phyloP scores from a whole-genome alignment of 2,329 filamentous ascomycete genomes.

The Neurospora sp. region DNA sequence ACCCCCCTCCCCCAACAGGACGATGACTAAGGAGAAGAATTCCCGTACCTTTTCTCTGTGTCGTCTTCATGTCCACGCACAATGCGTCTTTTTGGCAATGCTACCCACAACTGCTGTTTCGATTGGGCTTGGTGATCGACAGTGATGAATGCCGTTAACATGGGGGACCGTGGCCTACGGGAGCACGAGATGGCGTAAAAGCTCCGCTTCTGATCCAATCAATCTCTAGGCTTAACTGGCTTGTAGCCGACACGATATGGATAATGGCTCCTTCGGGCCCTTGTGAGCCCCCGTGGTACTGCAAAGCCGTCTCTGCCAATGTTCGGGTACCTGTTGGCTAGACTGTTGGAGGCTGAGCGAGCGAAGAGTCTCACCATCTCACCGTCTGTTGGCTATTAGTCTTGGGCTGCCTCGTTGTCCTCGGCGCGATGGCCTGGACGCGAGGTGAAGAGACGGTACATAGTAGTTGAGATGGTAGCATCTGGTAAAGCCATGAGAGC shows the following conservation, averaged over 20 bases:
- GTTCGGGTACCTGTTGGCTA: not conserved
- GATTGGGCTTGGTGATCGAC: constrained; percentile 14
- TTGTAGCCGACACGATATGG: not conserved
- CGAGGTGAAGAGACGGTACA: not conserved
- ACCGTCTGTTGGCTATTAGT: not conserved
- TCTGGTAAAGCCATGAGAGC: not conserved
- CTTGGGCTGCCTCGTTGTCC: not conserved
- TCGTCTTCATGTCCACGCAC: not conserved
- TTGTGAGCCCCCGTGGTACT: not conserved
- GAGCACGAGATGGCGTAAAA: constrained; percentile 14
- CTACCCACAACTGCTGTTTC: constrained; percentile 1
- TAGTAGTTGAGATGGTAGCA: not conserved
- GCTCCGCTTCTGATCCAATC: constrained; percentile 6
- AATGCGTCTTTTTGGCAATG: not conserved
- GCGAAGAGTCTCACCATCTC: not conserved
- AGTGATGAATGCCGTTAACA: constrained; percentile 8
- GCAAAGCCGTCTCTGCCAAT: not conserved
- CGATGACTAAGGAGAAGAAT: not conserved
- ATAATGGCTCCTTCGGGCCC: not conserved
- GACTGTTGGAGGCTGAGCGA: not conserved
- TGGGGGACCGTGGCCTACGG: constrained; percentile 8
- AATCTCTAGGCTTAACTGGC: not conserved
- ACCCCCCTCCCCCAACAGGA: not conserved
- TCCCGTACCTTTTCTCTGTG: not conserved
- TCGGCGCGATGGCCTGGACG: not conserved